Evolutionary conservation across 2,329 filamentous ascomycete genomes (phyloP).

Genomic region (Xenoacremonium recifei): DNA sequence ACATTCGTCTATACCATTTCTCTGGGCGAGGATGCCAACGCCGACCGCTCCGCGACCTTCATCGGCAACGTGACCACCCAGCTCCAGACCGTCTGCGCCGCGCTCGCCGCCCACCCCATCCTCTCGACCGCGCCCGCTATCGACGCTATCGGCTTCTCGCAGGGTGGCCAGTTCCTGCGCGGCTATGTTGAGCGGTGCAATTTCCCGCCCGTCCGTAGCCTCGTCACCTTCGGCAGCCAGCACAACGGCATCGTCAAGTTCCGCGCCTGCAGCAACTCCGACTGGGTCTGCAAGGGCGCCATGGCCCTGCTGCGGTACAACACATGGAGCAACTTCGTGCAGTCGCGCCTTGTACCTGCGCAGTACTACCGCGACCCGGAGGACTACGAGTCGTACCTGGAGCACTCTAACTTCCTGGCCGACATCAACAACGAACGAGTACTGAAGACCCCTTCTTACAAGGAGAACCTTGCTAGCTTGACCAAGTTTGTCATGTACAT

Average conservation of each 20-base stretch:
- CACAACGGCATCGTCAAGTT: conserved; percentile 91
- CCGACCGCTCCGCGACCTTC: conserved; percentile 82
- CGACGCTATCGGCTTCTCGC: conserved; percentile 91
- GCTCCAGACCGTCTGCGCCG: conserved; percentile 72
- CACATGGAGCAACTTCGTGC: conserved; percentile 77
- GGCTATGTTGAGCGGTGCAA: conserved; percentile 89
- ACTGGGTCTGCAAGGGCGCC: conserved; percentile 79
- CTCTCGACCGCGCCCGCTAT: conserved; percentile 78
- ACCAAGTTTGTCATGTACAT: conserved; percentile 85
- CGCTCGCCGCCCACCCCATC: conserved; percentile 72
- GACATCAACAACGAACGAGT: conserved; percentile 93
- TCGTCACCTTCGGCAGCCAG: conserved; percentile 87
- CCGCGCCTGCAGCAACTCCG: conserved; percentile 65
- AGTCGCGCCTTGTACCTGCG: conserved; percentile 79
- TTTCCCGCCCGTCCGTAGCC: conserved; percentile 66
- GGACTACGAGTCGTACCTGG: conserved; percentile 68
- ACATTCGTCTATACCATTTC: conserved; percentile 81
- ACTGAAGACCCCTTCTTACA: conserved; percentile 73
- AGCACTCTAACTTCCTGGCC: conserved; percentile 82
- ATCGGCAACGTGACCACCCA: conserved; percentile 86
- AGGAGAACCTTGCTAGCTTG: conserved; percentile 64
- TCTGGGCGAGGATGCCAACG: conserved; percentile 61
- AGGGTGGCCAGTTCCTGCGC: conserved; percentile 94
- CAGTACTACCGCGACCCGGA: conserved; percentile 83
- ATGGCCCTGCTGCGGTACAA: conserved; percentile 76